A percentile compares a stretch with the other conserved stretches of the same genome.
Conservation (phyloP, 345 rosid species). For the Aquilaria yunnanensis region DNA sequence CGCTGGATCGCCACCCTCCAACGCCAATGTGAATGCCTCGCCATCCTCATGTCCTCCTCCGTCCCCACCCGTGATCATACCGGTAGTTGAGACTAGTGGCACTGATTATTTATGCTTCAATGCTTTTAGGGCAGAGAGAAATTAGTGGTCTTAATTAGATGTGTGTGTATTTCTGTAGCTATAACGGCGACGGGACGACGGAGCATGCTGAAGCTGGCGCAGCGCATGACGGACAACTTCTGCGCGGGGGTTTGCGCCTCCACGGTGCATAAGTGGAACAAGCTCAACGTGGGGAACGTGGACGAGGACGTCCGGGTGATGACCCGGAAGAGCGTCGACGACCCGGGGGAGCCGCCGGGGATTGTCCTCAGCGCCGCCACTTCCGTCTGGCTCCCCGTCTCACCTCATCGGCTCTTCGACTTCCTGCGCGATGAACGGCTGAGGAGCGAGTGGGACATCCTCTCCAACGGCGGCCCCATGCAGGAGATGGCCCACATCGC, state of each 20-base stretch:
- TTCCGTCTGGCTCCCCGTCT: slow-evolving; percentile 56
- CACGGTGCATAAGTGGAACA: slow-evolving; percentile 46
- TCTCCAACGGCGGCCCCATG: slow-evolving; percentile 63
- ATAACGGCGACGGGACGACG: slow-evolving; percentile 43
- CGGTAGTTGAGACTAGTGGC: slow-evolving; percentile 18
- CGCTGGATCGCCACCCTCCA: slow-evolving; percentile 66
- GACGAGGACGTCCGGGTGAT: slow-evolving; percentile 55
- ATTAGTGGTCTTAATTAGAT: not conserved
- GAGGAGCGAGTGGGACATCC: slow-evolving; percentile 58
- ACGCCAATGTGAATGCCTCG: slow-evolving; percentile 53
- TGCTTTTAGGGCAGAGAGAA: too few species aligned
- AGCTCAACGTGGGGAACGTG: slow-evolving; percentile 39
- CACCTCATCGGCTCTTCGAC: slow-evolving; percentile 51
- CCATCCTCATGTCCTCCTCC: slow-evolving; percentile 49
- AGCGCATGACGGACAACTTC: slow-evolving; percentile 57
- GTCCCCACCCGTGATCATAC: slow-evolving; percentile 38
- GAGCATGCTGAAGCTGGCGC: slow-evolving; percentile 63
- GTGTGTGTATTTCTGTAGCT: slow-evolving; percentile 18
- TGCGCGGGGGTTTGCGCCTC: slow-evolving; percentile 53
- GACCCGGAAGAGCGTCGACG: slow-evolving; percentile 51
- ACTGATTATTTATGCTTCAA: not conserved
- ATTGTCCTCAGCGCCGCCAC: slow-evolving; percentile 61
- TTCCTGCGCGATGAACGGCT: slow-evolving; percentile 50
- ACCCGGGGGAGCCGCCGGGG: slow-evolving; percentile 66
- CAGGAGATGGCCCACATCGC: slow-evolving; percentile 55